Conservation (phyloP, 1,284 basidiomycete genomes). For the Spongispora temasekensis region DNA sequence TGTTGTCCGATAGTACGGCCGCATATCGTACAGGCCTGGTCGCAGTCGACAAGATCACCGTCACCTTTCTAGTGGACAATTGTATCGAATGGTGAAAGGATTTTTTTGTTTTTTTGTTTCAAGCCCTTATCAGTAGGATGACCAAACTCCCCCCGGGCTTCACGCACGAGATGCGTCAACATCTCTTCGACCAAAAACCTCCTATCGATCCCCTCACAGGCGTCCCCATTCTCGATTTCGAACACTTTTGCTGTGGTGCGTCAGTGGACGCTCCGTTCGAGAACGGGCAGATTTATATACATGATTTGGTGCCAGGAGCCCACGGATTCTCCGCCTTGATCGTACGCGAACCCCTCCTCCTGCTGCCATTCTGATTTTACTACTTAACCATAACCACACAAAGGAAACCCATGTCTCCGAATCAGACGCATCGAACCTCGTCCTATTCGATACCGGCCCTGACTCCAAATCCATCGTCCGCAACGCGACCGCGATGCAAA, state of each 20-base stretch:
- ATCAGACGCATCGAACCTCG: constrained; percentile 40
- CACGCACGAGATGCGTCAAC: constrained; percentile 66
- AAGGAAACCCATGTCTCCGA: constrained; percentile 46
- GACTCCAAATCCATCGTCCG: constrained; percentile 71
- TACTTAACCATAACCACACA: too few relatives aligned
- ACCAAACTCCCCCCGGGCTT: constrained; percentile 78
- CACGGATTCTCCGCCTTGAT: constrained; percentile 82
- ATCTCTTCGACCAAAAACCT: constrained; percentile 54
- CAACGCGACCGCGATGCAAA: constrained; percentile 64
- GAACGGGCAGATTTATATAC: too few relatives aligned
- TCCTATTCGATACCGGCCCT: constrained; percentile 81
- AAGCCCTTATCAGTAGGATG: too few relatives aligned
- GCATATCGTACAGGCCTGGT: constrained; percentile 21
- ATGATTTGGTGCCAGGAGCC: too few relatives aligned
- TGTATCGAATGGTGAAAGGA: constrained; percentile 73
- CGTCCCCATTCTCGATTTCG: constrained; percentile 68
- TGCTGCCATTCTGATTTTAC: too few relatives aligned
- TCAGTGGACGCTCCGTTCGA: constrained; percentile 14
- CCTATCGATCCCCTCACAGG: constrained; percentile 55
- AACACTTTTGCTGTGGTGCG: constrained; percentile 77
- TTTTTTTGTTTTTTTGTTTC: too few relatives aligned
- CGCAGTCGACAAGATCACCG: constrained; percentile 50
- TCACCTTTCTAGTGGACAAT: constrained; percentile 78
- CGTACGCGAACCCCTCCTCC: too few relatives aligned
- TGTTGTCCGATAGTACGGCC: constrained; percentile 3